Evolutionary conservation across 78 protist genomes (phyloP), one percentile per base, ranked within the genome.

Genomic region (Dictyostelium firmibasis): DNA sequence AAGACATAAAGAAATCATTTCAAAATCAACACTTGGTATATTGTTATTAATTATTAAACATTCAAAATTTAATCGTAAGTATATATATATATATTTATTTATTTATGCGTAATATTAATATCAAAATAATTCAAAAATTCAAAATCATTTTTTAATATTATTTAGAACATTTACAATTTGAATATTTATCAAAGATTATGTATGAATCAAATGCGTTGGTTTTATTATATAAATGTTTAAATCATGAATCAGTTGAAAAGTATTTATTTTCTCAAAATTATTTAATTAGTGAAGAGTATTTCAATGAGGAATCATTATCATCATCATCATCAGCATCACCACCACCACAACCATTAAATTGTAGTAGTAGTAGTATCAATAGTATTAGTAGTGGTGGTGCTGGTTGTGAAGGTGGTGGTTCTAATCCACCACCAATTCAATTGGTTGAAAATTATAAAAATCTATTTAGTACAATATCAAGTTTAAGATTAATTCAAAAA

Each of bases 1-100:
- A 27, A 78, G 94, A 81, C 94, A 89, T 47, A 89, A 89, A 89
- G 94, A 89, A 81, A 89, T 89, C 38, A 89, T 89, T 70, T 81
- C 87, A 14, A 89, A 89, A 81, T 64, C 86, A 31, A 76, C 77
- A 33, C 29, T 89, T 9, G 87, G 78, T 11, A 89, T 81, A n/a
- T 50, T 89, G 50, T 70, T 89, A 70, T 50, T 89, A 81, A 14
- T 89, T 43, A 13, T 89, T 25, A 89, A 89, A 81, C 78, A 89
- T 89, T 53, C 94, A 3, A 89, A 81, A 81, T 89, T 50, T 89
- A 89, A 89, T 81, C 94, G 94, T 89, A 89, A 16, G 94, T 70
- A 41, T n/a, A n/a, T n/a, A n/a, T n/a, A n/a, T n/a, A n/a, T n/a
- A n/a, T n/a, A n/a, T n/a, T n/a, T n/a, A n/a, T n/a, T n/a, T n/a